Conservation (phyloP, 306 rosid species). For the Comarum palustre region DNA sequence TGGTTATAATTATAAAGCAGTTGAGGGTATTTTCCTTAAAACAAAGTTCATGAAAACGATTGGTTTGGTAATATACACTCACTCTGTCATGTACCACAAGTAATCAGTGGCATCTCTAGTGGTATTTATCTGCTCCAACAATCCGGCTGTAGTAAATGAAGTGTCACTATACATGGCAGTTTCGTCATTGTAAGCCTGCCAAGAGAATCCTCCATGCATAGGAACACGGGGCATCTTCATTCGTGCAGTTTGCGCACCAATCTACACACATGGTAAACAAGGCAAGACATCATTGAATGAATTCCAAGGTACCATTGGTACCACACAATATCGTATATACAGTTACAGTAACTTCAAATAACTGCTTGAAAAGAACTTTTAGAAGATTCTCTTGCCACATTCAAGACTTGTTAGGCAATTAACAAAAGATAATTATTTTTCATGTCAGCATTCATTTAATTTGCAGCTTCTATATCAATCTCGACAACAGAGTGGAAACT, state of each 20-base stretch:
- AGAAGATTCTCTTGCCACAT: not conserved
- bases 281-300: not conserved
- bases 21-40: constrained; percentile 1
- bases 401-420: not conserved
- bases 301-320: not conserved
- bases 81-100: constrained; percentile 98
- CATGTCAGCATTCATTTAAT: not conserved
- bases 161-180: constrained; percentile 61
- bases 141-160: constrained; percentile 65
- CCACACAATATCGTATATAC: not conserved
- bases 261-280: constrained; percentile 38
- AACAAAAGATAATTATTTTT: not conserved
- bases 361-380: not conserved
- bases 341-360: too few relatives aligned
- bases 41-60: constrained; percentile 1
- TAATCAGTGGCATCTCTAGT: constrained; percentile 90
- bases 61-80: constrained; percentile 38
- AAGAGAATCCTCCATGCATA: constrained; percentile 74
- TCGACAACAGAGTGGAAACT: not conserved
- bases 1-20: constrained; percentile 6
- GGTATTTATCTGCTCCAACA: constrained; percentile 89
- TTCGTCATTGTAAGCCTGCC: constrained; percentile 82
- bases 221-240: constrained; percentile 95
- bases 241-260: constrained; percentile 72
- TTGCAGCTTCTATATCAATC: not conserved